Percentiles rank a stretch among this genome's conserved stretches.
Conservation (phyloP, 768 basidiomycete genomes). For the Rhizopogon roseolus region DNA sequence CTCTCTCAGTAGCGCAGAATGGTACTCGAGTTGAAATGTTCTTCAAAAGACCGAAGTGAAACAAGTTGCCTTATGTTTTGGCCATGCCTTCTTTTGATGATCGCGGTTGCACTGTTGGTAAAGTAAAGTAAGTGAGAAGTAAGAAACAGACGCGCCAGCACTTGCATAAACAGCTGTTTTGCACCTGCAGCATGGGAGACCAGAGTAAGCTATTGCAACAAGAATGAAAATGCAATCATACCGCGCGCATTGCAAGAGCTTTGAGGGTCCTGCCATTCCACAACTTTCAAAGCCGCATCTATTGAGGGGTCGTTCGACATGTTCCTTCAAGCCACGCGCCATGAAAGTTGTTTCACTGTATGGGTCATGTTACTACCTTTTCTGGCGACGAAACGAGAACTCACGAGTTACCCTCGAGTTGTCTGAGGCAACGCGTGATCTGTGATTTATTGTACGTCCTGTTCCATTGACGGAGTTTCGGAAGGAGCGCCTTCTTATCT, state of each 20-base stretch:
- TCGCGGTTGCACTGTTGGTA: constrained; percentile 25
- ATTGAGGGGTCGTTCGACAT: constrained; percentile 25
- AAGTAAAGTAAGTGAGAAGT: not conserved
- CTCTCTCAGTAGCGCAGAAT: not conserved
- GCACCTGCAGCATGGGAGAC: constrained; percentile 24
- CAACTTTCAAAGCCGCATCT: constrained; percentile 30
- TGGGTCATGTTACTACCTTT: not conserved
- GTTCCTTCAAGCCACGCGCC: constrained; percentile 22
- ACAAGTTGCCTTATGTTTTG: constrained; percentile 29
- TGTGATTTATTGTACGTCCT: constrained; percentile 11
- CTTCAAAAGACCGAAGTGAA: constrained; percentile 28
- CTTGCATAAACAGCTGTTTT: constrained; percentile 40
- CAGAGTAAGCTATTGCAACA: not conserved
- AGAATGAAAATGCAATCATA: not conserved
- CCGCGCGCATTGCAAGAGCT: constrained; percentile 32
- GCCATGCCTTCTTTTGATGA: constrained; percentile 36
- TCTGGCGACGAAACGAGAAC: constrained; percentile 1
- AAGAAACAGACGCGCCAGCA: not conserved
- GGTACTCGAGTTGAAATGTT: no score
- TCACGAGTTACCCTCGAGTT: constrained; percentile 26
- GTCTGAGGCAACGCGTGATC: constrained; percentile 29
- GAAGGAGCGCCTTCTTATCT: constrained; percentile 28
- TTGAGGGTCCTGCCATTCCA: constrained; percentile 16
- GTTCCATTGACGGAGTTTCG: constrained; percentile 29
- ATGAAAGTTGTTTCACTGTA: constrained; percentile 25